Evolutionary conservation across 73 alveolate species (phyloP).

Genomic region (Paramecium sexaurelia): DNA sequence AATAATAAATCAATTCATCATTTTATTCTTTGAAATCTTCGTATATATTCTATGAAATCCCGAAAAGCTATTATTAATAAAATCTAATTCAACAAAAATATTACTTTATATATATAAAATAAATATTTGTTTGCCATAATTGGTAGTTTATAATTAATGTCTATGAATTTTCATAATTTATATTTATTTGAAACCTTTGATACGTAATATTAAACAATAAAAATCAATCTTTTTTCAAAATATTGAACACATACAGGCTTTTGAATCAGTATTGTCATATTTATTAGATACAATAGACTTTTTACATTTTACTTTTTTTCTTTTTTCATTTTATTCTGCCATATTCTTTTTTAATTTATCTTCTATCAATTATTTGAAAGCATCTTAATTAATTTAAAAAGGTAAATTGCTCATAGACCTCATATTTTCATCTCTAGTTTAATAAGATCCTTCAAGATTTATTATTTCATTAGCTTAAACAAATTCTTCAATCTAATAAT

Average conservation of each 20-base stretch:
- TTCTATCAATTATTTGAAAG: background rate
- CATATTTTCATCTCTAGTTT: background rate
- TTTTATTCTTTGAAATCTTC: too few species aligned
- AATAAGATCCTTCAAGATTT: background rate
- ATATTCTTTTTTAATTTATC: background rate
- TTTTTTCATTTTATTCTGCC: background rate
- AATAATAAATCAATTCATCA: too few species aligned
- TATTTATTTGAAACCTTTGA: background rate
- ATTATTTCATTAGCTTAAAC: background rate
- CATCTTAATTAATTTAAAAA: background rate
- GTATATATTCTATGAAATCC: too few species aligned
- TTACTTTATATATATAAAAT: too few species aligned
- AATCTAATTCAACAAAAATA: too few species aligned
- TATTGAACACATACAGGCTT: conserved; percentile 13
- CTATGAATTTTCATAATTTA: too few species aligned
- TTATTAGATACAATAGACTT: background rate
- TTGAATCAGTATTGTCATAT: background rate
- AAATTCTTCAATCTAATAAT: background rate
- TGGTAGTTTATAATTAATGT: too few species aligned
- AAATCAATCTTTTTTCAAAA: background rate
- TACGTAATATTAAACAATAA: background rate
- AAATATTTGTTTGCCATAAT: too few species aligned
- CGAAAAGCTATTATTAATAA: too few species aligned
- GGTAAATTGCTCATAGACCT: background rate
- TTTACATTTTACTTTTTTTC: background rate